Base-by-base conservation (phyloP, 139 green algal species). In the Axilococcus clingmanii region DNA sequence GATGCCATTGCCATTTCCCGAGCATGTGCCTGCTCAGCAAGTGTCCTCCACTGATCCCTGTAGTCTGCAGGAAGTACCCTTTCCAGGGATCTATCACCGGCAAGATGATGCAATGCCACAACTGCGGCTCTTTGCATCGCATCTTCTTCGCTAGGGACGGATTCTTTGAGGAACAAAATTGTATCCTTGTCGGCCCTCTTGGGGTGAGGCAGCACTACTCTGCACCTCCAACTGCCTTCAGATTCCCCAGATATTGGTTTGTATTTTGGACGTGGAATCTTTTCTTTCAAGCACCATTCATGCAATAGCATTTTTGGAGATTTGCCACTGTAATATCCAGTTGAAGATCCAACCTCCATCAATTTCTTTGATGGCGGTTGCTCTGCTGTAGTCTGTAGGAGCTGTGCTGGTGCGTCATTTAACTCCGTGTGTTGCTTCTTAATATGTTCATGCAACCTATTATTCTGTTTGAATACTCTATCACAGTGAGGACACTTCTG, bases 401-500 rank as follows among this genome's bases (percentile, higher is more conserved):
- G 33, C 30, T 35, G 22, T 14, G 35, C 34, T 5, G 27, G 50
- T 3, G 12, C 54, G 7, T 27, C 54, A 22, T 34, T 33, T 5
- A 71, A 62, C n/a, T 82, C 66, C 29, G 82, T 58, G 54, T 93
- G 72, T 52, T 80, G 76, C 17, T 68, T 77, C 31, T 73, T 57
- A 8, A 94, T 69, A 60, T 94, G 85, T 15, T 93, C 75, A 32
- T 61, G 46, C 8, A 72, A 49, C 4, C 63, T 42, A 32, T 64
- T 9, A 15, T 75, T 70, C 63, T 94, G 78, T 49, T 85, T 85
- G 65, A 92, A 95, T 0, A 82, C 53, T 11, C 83, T 66, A 32
- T 91, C 81, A 52, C 87, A 95, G 66, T 91, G 77, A 0, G 85
- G 85, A 62, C 87, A 95, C 16, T 78, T 61, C 22, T 71, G 40